phyloP scores from a whole-genome alignment of 192 early-diverging fungal species.

The Phycomyces blakesleeanus region DNA sequence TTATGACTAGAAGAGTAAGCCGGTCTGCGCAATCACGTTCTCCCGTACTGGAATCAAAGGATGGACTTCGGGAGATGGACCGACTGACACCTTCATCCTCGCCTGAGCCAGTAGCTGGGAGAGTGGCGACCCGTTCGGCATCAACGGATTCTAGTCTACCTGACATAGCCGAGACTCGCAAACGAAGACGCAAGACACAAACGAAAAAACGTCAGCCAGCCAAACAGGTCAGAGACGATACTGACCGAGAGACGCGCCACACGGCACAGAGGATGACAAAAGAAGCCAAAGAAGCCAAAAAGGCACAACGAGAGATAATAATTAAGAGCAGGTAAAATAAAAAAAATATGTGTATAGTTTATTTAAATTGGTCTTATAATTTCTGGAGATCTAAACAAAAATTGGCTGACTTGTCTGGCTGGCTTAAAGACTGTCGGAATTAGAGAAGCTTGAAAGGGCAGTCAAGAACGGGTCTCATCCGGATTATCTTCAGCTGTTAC shows the following conservation, averaged over 20 bases:
- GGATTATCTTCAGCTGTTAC: slow-evolving; percentile 26
- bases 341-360: too few species aligned
- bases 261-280: slow-evolving; percentile 21
- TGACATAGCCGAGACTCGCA: neutral
- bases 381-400: neutral
- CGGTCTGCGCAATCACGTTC: slow-evolving; percentile 17
- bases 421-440: slow-evolving; percentile 17
- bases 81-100: slow-evolving; percentile 10
- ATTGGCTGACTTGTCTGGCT: neutral
- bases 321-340: slow-evolving; percentile 18
- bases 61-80: neutral
- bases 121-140: too few species aligned
- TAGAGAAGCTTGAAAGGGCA: slow-evolving; percentile 22
- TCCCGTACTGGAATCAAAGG: slow-evolving; percentile 7
- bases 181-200: slow-evolving; percentile 11
- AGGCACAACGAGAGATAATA: slow-evolving; percentile 21
- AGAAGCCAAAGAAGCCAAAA: slow-evolving; percentile 29
- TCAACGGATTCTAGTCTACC: slow-evolving; percentile 6
- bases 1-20: slow-evolving; percentile 11
- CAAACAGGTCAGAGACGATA: slow-evolving; percentile 6
- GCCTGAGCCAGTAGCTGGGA: neutral
- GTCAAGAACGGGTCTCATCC: slow-evolving; percentile 30
- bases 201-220: neutral
- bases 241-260: slow-evolving; percentile 25
- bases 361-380: neutral